A percentile compares a stretch with the other conserved stretches of the same genome.
Conservation (phyloP, 352 stramenopile genomes). For the Phytophthora nicotianae region DNA sequence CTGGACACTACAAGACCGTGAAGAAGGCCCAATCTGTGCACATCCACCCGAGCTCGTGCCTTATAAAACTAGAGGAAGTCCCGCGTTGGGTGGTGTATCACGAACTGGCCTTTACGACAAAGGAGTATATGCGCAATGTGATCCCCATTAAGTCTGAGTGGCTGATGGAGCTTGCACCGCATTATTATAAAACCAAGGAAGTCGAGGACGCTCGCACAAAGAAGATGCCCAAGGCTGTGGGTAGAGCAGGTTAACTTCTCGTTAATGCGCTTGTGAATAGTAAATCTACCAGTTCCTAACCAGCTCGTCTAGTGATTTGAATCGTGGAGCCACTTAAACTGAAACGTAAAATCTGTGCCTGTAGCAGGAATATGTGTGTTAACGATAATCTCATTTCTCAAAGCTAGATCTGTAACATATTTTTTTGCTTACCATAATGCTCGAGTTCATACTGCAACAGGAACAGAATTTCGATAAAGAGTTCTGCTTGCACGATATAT, state of each 20-base stretch:
- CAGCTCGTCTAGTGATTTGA: neutral
- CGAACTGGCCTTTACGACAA: conserved; percentile 98
- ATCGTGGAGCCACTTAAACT: conserved; percentile 29
- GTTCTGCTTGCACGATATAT: conserved; percentile 8
- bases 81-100: conserved; percentile 98
- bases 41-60: conserved; percentile 98
- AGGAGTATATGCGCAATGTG: conserved; percentile 99
- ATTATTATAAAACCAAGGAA: conserved; percentile 99
- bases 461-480: conserved; percentile 16
- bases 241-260: conserved; percentile 41
- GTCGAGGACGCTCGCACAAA: conserved; percentile 95
- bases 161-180: conserved; percentile 98
- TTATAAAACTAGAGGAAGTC: conserved; percentile 91
- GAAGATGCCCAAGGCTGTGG: conserved; percentile 95
- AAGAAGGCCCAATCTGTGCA: conserved; percentile 98
- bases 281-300: no score
- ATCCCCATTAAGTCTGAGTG: conserved; percentile 97
- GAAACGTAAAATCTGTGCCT: conserved; percentile 38
- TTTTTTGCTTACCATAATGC: conserved; percentile 18
- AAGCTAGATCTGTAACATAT: neutral
- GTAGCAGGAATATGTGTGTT: no score
- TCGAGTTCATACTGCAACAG: conserved; percentile 26
- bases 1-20: conserved; percentile 98
- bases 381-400: no score
- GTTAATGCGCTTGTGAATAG: conserved; percentile 1